Evolutionary conservation across 192 early-diverging fungal genomes (phyloP).

Genomic region (Podila clonocystis): DNA sequence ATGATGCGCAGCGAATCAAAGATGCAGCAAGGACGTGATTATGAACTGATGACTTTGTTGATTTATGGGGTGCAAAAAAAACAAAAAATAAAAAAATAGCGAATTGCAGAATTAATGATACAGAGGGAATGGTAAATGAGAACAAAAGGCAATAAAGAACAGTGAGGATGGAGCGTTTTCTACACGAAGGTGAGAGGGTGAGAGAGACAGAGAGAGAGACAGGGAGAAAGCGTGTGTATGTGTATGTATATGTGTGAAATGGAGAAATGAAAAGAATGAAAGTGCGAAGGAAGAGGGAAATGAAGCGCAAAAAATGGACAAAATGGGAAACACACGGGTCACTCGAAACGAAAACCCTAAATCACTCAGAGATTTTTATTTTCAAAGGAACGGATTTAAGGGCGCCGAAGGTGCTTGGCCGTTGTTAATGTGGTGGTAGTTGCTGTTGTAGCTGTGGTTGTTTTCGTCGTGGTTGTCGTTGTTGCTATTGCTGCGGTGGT

Average conservation of each 20-base stretch:
- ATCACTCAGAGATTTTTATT: not conserved
- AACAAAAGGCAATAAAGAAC: not conserved
- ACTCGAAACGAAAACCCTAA: too few relatives aligned
- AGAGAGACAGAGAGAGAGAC: too few relatives aligned
- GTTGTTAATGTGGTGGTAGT: too few relatives aligned
- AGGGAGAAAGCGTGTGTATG: too few relatives aligned
- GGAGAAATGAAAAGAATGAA: too few relatives aligned
- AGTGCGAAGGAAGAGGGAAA: too few relatives aligned
- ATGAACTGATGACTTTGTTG: not conserved
- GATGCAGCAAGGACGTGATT: not conserved
- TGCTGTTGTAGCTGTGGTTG: too few relatives aligned
- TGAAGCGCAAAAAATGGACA: not conserved
- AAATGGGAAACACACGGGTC: not conserved
- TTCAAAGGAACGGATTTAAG: conserved; percentile 4
- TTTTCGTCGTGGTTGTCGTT: too few relatives aligned
- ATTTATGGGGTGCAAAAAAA: not conserved
- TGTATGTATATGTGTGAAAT: too few relatives aligned
- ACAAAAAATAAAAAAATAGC: not conserved
- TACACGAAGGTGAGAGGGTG: too few relatives aligned
- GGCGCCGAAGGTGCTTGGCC: too few relatives aligned
- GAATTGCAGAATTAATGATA: not conserved
- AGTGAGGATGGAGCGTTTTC: not conserved
- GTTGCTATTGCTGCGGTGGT: too few relatives aligned
- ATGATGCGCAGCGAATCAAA: not conserved
- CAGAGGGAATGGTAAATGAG: not conserved